Evolutionary conservation across 2,329 filamentous ascomycete genomes (phyloP).

Genomic region (Celoporthe dispersa): DNA sequence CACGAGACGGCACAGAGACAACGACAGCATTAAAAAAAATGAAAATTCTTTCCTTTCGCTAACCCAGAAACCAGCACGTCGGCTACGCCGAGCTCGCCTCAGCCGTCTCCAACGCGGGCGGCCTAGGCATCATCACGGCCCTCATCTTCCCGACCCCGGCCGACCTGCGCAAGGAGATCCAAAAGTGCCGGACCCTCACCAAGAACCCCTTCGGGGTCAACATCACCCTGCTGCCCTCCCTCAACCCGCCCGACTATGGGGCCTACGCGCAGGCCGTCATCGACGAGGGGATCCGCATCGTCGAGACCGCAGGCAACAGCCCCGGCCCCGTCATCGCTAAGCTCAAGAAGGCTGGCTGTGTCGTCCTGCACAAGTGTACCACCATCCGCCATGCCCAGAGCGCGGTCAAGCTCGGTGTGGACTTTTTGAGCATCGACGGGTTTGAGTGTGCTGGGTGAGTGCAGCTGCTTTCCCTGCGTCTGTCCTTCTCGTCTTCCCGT

Average conservation of each 20-base stretch:
- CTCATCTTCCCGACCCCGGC: conserved; percentile 93
- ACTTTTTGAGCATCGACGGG: conserved; percentile 95
- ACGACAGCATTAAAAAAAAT: background rate
- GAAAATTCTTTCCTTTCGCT: background rate
- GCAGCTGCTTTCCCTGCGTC: background rate
- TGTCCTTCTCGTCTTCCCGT: background rate
- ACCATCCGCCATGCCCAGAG: conserved; percentile 91
- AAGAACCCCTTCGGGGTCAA: conserved; percentile 88
- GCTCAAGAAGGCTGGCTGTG: conserved; percentile 75
- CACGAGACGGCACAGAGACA: background rate
- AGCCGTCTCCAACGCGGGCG: conserved; percentile 81
- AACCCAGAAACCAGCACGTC: conserved; percentile 63
- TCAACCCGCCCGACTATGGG: conserved; percentile 88
- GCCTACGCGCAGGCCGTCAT: conserved; percentile 93
- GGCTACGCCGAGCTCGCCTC: conserved; percentile 79
- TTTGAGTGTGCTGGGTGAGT: conserved; percentile 85
- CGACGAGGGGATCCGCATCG: conserved; percentile 87
- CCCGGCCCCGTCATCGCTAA: conserved; percentile 89
- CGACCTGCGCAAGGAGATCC: conserved; percentile 92
- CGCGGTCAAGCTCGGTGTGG: conserved; percentile 91
- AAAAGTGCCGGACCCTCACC: conserved; percentile 79
- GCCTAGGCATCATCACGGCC: conserved; percentile 80
- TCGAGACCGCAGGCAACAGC: conserved; percentile 66
- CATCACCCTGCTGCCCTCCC: conserved; percentile 86
- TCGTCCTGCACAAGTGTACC: conserved; percentile 92